These are phyloP conservation scores for Russula brevipes DNA, from an alignment of 768 basidiomycete genomes.

Conservation along the genomic window DNA sequence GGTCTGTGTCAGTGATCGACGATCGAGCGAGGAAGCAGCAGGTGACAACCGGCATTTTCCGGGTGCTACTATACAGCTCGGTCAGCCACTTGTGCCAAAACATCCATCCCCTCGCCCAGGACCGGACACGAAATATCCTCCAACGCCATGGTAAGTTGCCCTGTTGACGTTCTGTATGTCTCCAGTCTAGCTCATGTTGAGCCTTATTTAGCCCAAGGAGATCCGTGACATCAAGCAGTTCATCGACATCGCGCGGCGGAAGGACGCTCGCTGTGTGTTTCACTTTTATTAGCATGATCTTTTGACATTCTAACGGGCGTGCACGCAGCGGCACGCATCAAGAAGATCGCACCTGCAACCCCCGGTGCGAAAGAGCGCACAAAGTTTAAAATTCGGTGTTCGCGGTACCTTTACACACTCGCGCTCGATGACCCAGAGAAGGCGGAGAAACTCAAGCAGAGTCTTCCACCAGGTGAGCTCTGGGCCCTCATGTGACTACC, in stretches of 20 bases:
- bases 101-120: too few relatives aligned
- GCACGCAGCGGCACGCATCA: slow-evolving; percentile 87
- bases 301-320: slow-evolving; percentile 8
- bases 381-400: slow-evolving; percentile 99
- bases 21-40: background rate
- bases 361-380: slow-evolving; percentile 72
- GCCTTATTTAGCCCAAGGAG: slow-evolving; percentile 76
- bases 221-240: slow-evolving; percentile 98
- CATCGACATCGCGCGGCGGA: slow-evolving; percentile 93
- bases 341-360: slow-evolving; percentile 74
- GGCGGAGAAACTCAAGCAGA: slow-evolving; percentile 95
- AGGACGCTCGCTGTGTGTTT: slow-evolving; percentile 94
- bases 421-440: slow-evolving; percentile 94
- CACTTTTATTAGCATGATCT: background rate
- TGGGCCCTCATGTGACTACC: background rate
- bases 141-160: slow-evolving; percentile 12
- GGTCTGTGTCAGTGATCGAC: too few relatives aligned
- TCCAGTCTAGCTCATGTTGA: background rate
- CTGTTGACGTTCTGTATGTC: background rate
- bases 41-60: slow-evolving; percentile 5
- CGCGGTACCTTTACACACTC: slow-evolving; percentile 96
- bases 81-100: slow-evolving; percentile 7
- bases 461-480: slow-evolving; percentile 84
- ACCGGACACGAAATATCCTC: background rate
- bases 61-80: slow-evolving; percentile 13